These are phyloP conservation scores for Amanita subjunquillea DNA, from an alignment of 768 basidiomycete genomes.

Conservation along the genomic window DNA sequence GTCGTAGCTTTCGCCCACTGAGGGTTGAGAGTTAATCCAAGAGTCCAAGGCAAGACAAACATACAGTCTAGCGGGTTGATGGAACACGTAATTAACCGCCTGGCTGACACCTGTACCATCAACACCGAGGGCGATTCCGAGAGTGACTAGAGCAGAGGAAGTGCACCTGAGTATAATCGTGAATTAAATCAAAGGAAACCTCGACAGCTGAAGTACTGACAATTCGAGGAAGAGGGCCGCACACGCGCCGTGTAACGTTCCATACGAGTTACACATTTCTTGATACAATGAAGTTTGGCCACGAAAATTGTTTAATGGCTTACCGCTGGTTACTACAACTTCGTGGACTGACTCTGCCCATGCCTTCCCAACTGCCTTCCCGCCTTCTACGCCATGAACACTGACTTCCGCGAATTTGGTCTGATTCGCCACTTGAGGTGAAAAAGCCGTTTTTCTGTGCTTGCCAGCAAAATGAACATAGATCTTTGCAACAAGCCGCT, in stretches of 20 bases:
- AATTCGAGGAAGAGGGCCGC: constrained; percentile 45
- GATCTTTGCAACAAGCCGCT: constrained; percentile 18
- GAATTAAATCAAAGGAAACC: neutral
- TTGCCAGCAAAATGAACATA: constrained; percentile 20
- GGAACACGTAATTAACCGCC: constrained; percentile 41
- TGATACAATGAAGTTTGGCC: neutral
- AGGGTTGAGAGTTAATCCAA: neutral
- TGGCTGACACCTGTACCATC: constrained; percentile 40
- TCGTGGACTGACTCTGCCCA: neutral
- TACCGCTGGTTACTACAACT: neutral
- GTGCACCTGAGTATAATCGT: constrained; percentile 25
- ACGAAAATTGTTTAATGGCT: neutral
- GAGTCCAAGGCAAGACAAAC: neutral
- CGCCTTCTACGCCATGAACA: constrained; percentile 11
- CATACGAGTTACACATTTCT: constrained; percentile 45
- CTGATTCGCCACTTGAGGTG: constrained; percentile 17
- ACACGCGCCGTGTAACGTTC: constrained; percentile 47
- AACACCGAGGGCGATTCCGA: constrained; percentile 26
- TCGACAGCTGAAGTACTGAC: constrained; percentile 15
- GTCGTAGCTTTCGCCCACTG: constrained; percentile 32
- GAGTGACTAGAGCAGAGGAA: constrained; percentile 28
- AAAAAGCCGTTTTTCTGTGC: constrained; percentile 14
- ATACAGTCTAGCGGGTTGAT: constrained; percentile 28
- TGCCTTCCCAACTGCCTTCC: neutral
- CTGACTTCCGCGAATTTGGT: constrained; percentile 18